These are phyloP conservation scores for Allium fistulosum DNA, from an alignment of 106 monocot species.

Conservation along the genomic window DNA sequence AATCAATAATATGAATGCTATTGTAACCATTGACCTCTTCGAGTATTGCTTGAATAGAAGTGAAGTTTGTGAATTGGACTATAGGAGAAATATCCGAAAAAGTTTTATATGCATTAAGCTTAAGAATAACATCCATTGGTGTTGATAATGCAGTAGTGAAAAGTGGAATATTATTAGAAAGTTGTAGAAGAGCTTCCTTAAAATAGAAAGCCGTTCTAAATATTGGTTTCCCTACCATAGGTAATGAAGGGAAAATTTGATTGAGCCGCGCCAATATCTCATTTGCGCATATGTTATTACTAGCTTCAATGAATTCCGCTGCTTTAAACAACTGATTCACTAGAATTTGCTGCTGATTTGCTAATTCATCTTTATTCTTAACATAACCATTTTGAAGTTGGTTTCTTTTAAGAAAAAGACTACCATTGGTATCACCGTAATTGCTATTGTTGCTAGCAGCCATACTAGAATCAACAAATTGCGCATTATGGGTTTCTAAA, in stretches of 20 bases:
- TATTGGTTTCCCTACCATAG: conserved; percentile 57
- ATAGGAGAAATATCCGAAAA: conserved; percentile 82
- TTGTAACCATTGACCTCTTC: conserved; percentile 48
- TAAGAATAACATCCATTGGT: conserved; percentile 55
- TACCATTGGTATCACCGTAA: background rate
- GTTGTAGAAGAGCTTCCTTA: conserved; percentile 64
- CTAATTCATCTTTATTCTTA: conserved; percentile 15
- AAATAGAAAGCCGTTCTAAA: conserved; percentile 75
- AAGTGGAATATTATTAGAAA: background rate
- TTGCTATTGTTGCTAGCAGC: background rate
- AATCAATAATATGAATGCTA: conserved; percentile 77
- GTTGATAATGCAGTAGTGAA: conserved; percentile 9
- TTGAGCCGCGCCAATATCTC: conserved; percentile 99
- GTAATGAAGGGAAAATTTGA: conserved; percentile 66
- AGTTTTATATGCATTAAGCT: conserved; percentile 71
- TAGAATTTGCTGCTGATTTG: conserved; percentile 8
- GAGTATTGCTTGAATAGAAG: conserved; percentile 62
- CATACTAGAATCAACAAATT: background rate
- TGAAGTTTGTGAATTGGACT: conserved; percentile 83
- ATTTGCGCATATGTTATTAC: conserved; percentile 60
- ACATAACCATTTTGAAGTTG: conserved; percentile 1
- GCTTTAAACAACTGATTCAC: conserved; percentile 69
- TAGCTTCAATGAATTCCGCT: conserved; percentile 68
- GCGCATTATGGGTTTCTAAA: conserved; percentile 5
- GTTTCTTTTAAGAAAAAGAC: conserved; percentile 7